Conservation (phyloP, 2,329 filamentous ascomycete species). For the Fusarium sp. region DNA sequence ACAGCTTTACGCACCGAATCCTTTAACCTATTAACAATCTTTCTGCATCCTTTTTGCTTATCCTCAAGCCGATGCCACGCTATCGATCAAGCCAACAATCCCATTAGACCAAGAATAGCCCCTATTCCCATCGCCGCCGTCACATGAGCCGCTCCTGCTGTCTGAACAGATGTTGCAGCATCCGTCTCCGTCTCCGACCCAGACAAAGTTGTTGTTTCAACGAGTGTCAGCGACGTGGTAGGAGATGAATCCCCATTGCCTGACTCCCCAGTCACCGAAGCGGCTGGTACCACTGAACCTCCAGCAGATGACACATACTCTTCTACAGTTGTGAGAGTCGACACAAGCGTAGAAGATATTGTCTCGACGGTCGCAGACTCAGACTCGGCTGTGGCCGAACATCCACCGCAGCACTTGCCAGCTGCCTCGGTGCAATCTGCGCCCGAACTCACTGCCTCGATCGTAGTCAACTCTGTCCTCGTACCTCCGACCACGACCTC, state of each 20-base stretch:
- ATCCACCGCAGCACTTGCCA: constrained; percentile 35
- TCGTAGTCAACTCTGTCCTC: constrained; percentile 36
- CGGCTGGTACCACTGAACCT: constrained; percentile 14
- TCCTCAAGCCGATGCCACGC: neutral
- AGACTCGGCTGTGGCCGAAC: constrained; percentile 9
- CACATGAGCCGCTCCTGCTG: constrained; percentile 36
- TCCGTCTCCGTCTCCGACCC: constrained; percentile 18
- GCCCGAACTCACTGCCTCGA: constrained; percentile 34
- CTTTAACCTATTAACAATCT: constrained; percentile 20
- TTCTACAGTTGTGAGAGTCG: constrained; percentile 17
- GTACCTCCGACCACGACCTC: constrained; percentile 34
- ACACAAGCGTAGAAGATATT: constrained; percentile 4
- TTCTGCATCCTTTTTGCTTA: neutral
- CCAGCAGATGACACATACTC: constrained; percentile 30
- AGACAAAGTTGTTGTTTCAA: constrained; percentile 1
- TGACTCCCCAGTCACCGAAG: neutral
- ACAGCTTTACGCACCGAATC: constrained; percentile 12
- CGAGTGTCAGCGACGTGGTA: constrained; percentile 1
- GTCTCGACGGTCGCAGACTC: neutral
- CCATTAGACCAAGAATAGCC: constrained; percentile 40
- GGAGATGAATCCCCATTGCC: constrained; percentile 8
- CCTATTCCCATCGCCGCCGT: constrained; percentile 41
- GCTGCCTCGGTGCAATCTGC: constrained; percentile 23
- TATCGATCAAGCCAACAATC: constrained; percentile 32
- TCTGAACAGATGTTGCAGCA: constrained; percentile 33